A percentile compares a stretch with the other conserved stretches of the same genome.
Conservation (phyloP, 768 basidiomycete species). For the Termitomyces sp. region DNA sequence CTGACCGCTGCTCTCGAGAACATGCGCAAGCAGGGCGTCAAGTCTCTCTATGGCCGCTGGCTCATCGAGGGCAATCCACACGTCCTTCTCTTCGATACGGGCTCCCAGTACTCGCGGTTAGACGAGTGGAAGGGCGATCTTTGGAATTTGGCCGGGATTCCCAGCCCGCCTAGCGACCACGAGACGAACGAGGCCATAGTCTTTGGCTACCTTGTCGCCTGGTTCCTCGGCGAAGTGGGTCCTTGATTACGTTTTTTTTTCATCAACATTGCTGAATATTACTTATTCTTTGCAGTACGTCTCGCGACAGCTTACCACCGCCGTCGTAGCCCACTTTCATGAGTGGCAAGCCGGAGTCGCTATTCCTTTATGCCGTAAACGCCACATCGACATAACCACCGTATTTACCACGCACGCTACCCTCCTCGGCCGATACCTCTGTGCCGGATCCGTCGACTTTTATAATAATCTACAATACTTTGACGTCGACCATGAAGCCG, state of each 20-base stretch:
- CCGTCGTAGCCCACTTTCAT: conserved; percentile 97
- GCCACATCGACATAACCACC: conserved; percentile 97
- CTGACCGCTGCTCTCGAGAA: conserved; percentile 69
- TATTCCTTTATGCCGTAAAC: conserved; percentile 90
- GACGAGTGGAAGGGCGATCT: conserved; percentile 99
- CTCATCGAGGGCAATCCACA: conserved; percentile 95
- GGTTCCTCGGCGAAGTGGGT: conserved; percentile 98
- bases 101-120: conserved; percentile 77
- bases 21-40: conserved; percentile 90
- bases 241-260: conserved; percentile 3
- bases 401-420: conserved; percentile 99
- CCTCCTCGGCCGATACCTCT: conserved; percentile 96
- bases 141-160: conserved; percentile 98
- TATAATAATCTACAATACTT: conserved; percentile 99
- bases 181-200: conserved; percentile 99
- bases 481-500: conserved; percentile 98
- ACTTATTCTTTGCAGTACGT: conserved; percentile 54
- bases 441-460: conserved; percentile 96
- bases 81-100: conserved; percentile 94
- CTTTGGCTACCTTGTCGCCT: conserved; percentile 96
- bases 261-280: neutral
- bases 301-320: conserved; percentile 70
- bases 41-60: conserved; percentile 95
- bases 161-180: conserved; percentile 91
- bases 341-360: conserved; percentile 99